phyloP scores from a whole-genome alignment of 2,329 filamentous ascomycete genomes.

The Stenocarpella maydis region DNA sequence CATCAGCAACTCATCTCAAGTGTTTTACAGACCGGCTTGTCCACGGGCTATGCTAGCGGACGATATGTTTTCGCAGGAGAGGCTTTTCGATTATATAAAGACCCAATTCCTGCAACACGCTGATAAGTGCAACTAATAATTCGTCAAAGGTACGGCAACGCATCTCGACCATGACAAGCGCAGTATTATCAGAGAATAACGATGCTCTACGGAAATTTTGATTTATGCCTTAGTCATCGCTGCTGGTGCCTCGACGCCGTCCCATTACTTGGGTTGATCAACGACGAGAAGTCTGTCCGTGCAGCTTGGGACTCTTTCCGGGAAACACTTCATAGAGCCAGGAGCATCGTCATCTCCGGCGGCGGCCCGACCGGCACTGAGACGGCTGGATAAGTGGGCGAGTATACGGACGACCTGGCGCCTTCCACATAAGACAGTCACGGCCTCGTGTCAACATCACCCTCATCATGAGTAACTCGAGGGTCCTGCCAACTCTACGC shows the following conservation, averaged over 20 bases:
- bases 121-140: conserved; percentile 46
- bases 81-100: conserved; percentile 53
- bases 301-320: conserved; percentile 51
- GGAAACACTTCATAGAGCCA: conserved; percentile 47
- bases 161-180: conserved; percentile 46
- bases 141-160: conserved; percentile 52
- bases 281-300: conserved; percentile 45
- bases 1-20: conserved; percentile 51
- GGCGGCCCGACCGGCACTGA: conserved; percentile 56
- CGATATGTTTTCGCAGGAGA: conserved; percentile 51
- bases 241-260: conserved; percentile 56
- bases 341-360: conserved; percentile 53
- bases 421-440: conserved; percentile 44
- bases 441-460: conserved; percentile 53
- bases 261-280: conserved; percentile 51
- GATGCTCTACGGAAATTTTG: conserved; percentile 38
- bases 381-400: conserved; percentile 58
- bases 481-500: conserved; percentile 52
- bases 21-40: conserved; percentile 52
- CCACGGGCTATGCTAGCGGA: conserved; percentile 58
- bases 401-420: conserved; percentile 52
- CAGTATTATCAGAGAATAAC: conserved; percentile 40
- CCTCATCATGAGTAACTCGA: conserved; percentile 48
- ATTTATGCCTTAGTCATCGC: conserved; percentile 59
- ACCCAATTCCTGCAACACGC: conserved; percentile 50